These are phyloP conservation scores for Lipomyces yarrowii DNA, from an alignment of 1,139 yeast species.

Conservation along the genomic window DNA sequence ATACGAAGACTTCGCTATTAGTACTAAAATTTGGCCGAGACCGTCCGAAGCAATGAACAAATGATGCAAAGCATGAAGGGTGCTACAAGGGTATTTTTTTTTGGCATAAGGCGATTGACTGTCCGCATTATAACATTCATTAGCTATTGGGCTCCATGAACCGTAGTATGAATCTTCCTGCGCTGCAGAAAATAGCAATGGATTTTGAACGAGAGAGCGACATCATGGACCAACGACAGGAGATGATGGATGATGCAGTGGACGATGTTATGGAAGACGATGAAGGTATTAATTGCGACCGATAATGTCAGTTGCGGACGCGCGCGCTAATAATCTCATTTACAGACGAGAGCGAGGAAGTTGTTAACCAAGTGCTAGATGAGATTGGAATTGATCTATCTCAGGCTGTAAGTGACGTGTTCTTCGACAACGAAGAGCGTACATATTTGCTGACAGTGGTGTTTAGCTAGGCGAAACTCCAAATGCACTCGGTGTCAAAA, in stretches of 20 bases:
- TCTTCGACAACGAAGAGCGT: not conserved
- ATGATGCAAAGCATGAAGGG: slow-evolving; percentile 96
- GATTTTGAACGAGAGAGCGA: slow-evolving; percentile 95
- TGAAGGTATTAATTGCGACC: slow-evolving; percentile 52
- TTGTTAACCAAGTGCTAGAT: slow-evolving; percentile 87
- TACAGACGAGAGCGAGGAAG: slow-evolving; percentile 90
- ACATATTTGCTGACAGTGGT: slow-evolving; percentile 1
- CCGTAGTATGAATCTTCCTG: slow-evolving; percentile 86
- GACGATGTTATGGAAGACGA: slow-evolving; percentile 93
- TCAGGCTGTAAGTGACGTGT: slow-evolving; percentile 40
- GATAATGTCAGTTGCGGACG: not conserved
- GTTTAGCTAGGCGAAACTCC: slow-evolving; percentile 66
- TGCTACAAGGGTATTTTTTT: slow-evolving; percentile 61
- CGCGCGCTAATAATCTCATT: slow-evolving; percentile 40
- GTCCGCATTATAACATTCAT: not conserved
- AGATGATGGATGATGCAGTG: slow-evolving; percentile 96
- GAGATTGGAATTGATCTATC: slow-evolving; percentile 92
- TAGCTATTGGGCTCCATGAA: slow-evolving; percentile 79
- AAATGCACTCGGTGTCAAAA: slow-evolving; percentile 45
- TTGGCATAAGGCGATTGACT: not conserved
- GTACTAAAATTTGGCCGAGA: slow-evolving; percentile 34
- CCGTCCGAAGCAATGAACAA: slow-evolving; percentile 90
- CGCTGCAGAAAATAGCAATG: slow-evolving; percentile 84
- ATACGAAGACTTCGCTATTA: not conserved
- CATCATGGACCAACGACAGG: slow-evolving; percentile 97